phyloP scores from a whole-genome alignment of 129 eudicot genomes.

The Chrysanthemum seticuspe region DNA sequence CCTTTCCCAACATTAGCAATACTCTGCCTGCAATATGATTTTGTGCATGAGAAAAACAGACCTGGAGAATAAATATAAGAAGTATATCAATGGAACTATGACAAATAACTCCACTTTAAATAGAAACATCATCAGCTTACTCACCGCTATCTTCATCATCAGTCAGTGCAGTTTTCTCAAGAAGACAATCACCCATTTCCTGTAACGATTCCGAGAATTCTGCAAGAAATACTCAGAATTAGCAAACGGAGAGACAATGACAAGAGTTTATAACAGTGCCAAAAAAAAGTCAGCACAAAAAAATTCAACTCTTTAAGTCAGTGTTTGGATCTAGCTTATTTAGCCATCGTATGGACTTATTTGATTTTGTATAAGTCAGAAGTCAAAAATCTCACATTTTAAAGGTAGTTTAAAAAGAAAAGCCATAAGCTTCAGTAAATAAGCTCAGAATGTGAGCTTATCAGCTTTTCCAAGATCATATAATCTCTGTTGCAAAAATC shows the following conservation, averaged over 20 bases:
- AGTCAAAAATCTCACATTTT: too few species aligned
- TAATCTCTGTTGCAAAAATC: too few species aligned
- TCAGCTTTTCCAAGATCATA: too few species aligned
- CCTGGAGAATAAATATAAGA: too few species aligned
- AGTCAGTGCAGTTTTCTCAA: conserved; percentile 72
- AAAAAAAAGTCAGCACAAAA: too few species aligned
- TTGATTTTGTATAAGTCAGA: too few species aligned
- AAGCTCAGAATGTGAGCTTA: too few species aligned
- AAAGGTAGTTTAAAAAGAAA: too few species aligned
- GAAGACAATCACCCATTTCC: conserved; percentile 95
- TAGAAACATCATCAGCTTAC: conserved; percentile 26
- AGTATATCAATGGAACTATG: not conserved
- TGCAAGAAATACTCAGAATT: conserved; percentile 37
- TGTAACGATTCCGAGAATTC: conserved; percentile 87
- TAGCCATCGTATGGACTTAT: too few species aligned
- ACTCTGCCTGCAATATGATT: conserved; percentile 61
- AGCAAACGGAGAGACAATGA: conserved; percentile 11
- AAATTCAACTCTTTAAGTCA: too few species aligned
- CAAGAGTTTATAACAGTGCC: not conserved
- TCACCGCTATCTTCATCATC: conserved; percentile 93
- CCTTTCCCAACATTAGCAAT: conserved; percentile 83
- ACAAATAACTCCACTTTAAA: conserved; percentile 12
- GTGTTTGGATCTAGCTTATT: too few species aligned
- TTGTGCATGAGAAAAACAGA: not conserved
- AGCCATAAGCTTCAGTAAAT: too few species aligned